Evolutionary conservation across 164 flowering plant genomes (phyloP).

Genomic region (Tetracentron sinense): DNA sequence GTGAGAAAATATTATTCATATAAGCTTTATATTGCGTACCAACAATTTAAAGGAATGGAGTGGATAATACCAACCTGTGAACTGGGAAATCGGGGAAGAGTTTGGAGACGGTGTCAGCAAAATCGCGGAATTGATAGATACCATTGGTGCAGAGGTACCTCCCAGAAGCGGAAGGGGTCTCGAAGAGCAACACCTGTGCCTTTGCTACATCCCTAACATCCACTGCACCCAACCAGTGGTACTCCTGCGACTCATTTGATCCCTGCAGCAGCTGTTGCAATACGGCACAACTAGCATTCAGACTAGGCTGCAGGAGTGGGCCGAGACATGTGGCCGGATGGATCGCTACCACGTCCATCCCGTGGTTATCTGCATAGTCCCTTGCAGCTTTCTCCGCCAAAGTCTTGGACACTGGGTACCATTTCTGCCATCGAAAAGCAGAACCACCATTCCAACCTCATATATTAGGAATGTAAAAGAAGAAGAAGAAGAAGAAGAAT

Average conservation of each 20-base stretch:
- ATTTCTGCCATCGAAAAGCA: conserved; percentile 38
- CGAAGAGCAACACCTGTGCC: conserved; percentile 58
- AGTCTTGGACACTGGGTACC: conserved; percentile 88
- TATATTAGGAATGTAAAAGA: neutral
- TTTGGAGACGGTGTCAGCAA: conserved; percentile 54
- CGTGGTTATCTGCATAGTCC: conserved; percentile 59
- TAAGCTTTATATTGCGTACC: neutral
- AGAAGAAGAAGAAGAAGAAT: neutral
- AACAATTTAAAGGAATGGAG: neutral
- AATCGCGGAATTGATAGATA: conserved; percentile 67
- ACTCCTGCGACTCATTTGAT: conserved; percentile 65
- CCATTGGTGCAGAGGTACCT: conserved; percentile 89
- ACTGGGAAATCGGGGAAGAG: conserved; percentile 70
- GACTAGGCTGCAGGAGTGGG: conserved; percentile 53
- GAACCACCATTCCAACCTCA: neutral
- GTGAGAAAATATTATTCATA: neutral
- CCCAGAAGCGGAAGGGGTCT: conserved; percentile 65
- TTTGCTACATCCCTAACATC: conserved; percentile 76
- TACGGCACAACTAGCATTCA: conserved; percentile 84
- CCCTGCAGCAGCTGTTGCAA: conserved; percentile 60
- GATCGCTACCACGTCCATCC: conserved; percentile 61
- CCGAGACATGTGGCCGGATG: conserved; percentile 81
- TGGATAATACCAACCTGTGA: conserved; percentile 48
- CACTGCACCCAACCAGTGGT: conserved; percentile 80
- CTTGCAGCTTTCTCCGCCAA: conserved; percentile 84